These are phyloP conservation scores for Lepidopterella palustris DNA, from an alignment of 495 filamentous ascomycete species.

Conservation along the genomic window DNA sequence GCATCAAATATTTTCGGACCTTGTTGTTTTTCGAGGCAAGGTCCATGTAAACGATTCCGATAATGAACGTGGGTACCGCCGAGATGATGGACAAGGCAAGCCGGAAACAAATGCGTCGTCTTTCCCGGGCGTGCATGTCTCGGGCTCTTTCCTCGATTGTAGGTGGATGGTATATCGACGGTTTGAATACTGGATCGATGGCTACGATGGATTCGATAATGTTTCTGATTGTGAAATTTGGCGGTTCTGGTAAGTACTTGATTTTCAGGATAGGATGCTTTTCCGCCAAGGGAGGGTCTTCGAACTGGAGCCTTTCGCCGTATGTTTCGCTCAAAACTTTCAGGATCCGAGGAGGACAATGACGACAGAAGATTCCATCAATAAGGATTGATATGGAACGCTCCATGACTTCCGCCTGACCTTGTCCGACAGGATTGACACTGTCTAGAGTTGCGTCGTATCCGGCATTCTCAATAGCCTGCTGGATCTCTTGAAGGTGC, in stretches of 20 bases:
- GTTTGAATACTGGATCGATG: slow-evolving; percentile 56
- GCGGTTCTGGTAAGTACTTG: slow-evolving; percentile 61
- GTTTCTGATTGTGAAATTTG: slow-evolving; percentile 66
- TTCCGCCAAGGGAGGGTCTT: slow-evolving; percentile 30
- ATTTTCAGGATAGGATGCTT: slow-evolving; percentile 63
- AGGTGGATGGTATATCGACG: slow-evolving; percentile 69
- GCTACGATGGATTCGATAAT: slow-evolving; percentile 63
- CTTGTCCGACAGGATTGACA: slow-evolving; percentile 29
- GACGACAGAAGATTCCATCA: slow-evolving; percentile 81
- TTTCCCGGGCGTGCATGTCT: slow-evolving; percentile 40
- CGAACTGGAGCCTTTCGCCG: slow-evolving; percentile 41
- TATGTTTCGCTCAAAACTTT: slow-evolving; percentile 46
- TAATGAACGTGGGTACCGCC: slow-evolving; percentile 79
- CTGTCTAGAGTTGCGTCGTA: slow-evolving; percentile 62
- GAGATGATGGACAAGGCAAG: slow-evolving; percentile 63
- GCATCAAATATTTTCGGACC: slow-evolving; percentile 57
- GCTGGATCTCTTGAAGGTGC: slow-evolving; percentile 53
- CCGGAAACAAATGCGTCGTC: slow-evolving; percentile 41
- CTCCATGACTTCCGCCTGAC: slow-evolving; percentile 26
- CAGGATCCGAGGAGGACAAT: slow-evolving; percentile 64
- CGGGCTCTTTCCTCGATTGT: slow-evolving; percentile 80
- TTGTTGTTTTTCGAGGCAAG: slow-evolving; percentile 56
- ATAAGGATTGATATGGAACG: slow-evolving; percentile 62
- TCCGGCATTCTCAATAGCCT: slow-evolving; percentile 72
- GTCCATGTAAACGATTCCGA: slow-evolving; percentile 89